phyloP scores from a whole-genome alignment of 2,329 filamentous ascomycete genomes.

The Elsinoe necatrix region DNA sequence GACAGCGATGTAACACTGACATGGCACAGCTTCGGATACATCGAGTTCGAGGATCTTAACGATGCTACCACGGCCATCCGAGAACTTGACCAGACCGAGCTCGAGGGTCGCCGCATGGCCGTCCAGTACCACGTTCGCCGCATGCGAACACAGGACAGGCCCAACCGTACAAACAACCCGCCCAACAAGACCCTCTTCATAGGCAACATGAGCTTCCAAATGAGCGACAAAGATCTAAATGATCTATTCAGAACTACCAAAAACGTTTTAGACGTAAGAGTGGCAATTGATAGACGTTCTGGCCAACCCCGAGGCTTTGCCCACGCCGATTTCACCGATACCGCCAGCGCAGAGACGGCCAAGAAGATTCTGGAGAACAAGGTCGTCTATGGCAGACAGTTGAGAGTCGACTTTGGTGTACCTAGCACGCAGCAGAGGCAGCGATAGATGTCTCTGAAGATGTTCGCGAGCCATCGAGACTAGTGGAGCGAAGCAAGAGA shows the following conservation, averaged over 20 bases:
- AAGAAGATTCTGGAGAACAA: constrained; percentile 48
- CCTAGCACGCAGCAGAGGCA: neutral
- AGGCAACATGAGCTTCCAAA: constrained; percentile 79
- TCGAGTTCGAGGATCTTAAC: constrained; percentile 49
- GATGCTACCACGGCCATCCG: constrained; percentile 49
- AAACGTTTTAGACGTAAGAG: constrained; percentile 66
- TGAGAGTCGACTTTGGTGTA: constrained; percentile 55
- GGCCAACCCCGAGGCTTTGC: constrained; percentile 77
- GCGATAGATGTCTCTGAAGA: neutral
- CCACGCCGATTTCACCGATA: constrained; percentile 68
- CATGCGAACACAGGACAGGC: constrained; percentile 16
- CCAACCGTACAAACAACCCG: constrained; percentile 2
- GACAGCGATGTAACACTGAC: neutral
- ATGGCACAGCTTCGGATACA: constrained; percentile 54
- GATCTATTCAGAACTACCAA: constrained; percentile 62
- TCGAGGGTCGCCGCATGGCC: constrained; percentile 56
- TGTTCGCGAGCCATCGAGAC: too few relatives aligned
- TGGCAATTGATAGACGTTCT: constrained; percentile 72
- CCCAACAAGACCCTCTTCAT: constrained; percentile 66
- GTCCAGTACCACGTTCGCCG: constrained; percentile 49
- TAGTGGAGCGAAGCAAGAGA: too few relatives aligned
- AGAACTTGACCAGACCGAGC: constrained; percentile 50
- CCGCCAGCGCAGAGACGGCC: constrained; percentile 56
- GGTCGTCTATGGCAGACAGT: constrained; percentile 54
- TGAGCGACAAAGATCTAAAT: constrained; percentile 75